These are phyloP conservation scores for Pythium rishiriense DNA, from an alignment of 352 stramenopile species.

Conservation along the genomic window DNA sequence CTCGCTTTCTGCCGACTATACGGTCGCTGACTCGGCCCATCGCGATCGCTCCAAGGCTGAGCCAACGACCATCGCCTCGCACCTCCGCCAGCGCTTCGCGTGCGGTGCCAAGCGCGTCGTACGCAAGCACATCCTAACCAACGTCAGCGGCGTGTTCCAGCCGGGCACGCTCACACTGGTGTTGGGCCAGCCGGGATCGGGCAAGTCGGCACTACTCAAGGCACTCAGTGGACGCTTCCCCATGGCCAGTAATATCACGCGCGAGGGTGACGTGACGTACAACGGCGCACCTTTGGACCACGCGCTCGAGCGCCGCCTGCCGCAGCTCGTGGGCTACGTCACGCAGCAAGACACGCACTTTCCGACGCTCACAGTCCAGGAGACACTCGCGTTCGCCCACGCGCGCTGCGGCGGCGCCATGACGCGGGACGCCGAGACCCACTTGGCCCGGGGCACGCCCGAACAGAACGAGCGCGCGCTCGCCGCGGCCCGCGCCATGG, in stretches of 20 bases:
- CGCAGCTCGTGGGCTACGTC: conserved; percentile 32
- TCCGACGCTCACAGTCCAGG: conserved; percentile 34
- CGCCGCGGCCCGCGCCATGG: conserved; percentile 20
- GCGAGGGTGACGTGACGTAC: conserved; percentile 32
- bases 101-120: conserved; percentile 22
- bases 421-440: neutral
- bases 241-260: conserved; percentile 34
- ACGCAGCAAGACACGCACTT: conserved; percentile 36
- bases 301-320: conserved; percentile 16
- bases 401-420: conserved; percentile 16
- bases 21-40: conserved; percentile 1
- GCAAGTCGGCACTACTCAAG: conserved; percentile 39
- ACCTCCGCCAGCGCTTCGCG: conserved; percentile 19
- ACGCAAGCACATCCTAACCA: conserved; percentile 35
- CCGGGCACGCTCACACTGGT: conserved; percentile 33
- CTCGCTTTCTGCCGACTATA: conserved; percentile 17
- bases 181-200: conserved; percentile 32
- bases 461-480: neutral
- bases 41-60: conserved; percentile 1
- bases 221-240: conserved; percentile 32
- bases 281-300: conserved; percentile 19
- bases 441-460: neutral
- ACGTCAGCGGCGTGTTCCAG: conserved; percentile 32
- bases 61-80: conserved; percentile 22
- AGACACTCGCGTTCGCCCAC: conserved; percentile 37